Evolutionary conservation across 2,329 filamentous ascomycete genomes (phyloP), one percentile per base, ranked within the genome.

Genomic region (Pseudogymnoascus sp.): DNA sequence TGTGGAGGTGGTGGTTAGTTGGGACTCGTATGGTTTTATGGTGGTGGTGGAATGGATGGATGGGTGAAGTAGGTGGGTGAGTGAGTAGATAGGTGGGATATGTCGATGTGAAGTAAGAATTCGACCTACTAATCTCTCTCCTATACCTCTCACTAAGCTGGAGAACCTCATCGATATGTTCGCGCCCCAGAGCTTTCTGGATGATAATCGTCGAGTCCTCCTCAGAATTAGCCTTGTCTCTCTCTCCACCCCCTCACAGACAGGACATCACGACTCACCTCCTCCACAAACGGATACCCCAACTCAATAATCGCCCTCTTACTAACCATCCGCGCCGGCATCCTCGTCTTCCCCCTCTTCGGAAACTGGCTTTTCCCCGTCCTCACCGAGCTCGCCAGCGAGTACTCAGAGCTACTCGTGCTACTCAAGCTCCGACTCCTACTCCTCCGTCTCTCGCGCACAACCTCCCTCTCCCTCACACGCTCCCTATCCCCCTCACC

Each of bases 81-180:
- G 23, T 23, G 23, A 23, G 23, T 23, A 4, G 16, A 43, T 28
- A 7, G 28, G 2, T 61, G 10, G 57, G 64, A 39, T 54, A 62
- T 48, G 64, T 3, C 23, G 23, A 25, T 4, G 28, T 11, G 31
- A 62, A 34, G 43, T 57, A 45, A 31, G 10, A 8, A 25, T n/a
- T 36, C 37, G 39, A 71, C 79, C 72, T 71, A 84, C 83, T 80
- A 72, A 23, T 57, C 48, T 83, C 71, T 28, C 41, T 83, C 73
- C 83, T 87, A 76, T 91, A 92, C 34, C 89, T 86, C 71, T 92
- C 90, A 75, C 91, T 96, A 61, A 92, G 80, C 71, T 86, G 88
- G 70, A 97, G 89, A 51, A 97, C 82, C 71, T 96, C 90, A 70
- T 97, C 92, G 67, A 97, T 97, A 70, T 96, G 92, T 16, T 93